A percentile compares a stretch with the other conserved stretches of the same genome.
These are phyloP conservation scores for Stentor coeruleus DNA, from an alignment of 73 alveolate genomes.

Conservation along the genomic window DNA sequence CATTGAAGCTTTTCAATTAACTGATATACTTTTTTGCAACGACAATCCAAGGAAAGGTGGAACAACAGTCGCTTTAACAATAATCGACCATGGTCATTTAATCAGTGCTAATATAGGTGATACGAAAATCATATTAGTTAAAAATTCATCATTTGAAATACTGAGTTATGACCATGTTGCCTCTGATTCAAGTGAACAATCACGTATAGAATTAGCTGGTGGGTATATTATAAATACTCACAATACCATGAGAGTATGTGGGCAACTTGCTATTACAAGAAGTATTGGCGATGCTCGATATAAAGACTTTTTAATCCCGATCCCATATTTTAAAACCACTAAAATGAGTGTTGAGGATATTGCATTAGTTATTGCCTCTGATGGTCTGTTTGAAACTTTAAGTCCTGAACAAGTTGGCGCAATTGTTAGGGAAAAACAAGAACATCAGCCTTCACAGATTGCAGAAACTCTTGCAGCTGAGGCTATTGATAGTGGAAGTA, in stretches of 20 bases:
- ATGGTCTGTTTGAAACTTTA: not conserved
- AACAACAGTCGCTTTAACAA: too few species aligned
- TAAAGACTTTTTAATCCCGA: not conserved
- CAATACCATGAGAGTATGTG: not conserved
- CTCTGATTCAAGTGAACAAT: not conserved
- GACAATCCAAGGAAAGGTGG: not conserved
- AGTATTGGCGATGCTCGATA: not conserved
- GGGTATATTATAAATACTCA: not conserved
- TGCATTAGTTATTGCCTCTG: not conserved
- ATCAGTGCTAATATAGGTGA: too few species aligned
- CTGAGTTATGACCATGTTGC: not conserved
- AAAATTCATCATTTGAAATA: too few species aligned
- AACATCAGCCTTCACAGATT: too few species aligned
- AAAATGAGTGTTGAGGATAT: not conserved
- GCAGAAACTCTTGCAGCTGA: not conserved
- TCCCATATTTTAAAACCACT: not conserved
- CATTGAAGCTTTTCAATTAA: not conserved
- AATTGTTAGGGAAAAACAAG: not conserved
- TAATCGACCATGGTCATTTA: too few species aligned
- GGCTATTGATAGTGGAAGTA: not conserved
- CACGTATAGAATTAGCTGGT: not conserved
- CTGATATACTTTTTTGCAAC: not conserved
- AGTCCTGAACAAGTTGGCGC: not conserved
- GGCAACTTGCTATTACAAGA: not conserved
- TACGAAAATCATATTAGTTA: too few species aligned